These are phyloP conservation scores for Kuraishia piskuri DNA, from an alignment of 805 yeast species.

Conservation along the genomic window DNA sequence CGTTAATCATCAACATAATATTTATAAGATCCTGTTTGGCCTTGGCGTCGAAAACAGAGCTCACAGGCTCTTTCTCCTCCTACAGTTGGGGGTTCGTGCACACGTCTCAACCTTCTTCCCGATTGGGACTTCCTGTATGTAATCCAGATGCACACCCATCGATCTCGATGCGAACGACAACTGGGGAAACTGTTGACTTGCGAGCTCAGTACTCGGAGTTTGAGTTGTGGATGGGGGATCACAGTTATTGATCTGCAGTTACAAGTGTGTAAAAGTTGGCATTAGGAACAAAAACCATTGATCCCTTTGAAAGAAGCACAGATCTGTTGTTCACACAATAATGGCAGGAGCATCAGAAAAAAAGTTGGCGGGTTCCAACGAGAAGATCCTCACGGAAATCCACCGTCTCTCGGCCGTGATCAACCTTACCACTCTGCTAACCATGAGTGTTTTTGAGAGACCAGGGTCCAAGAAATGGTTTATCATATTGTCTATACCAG, in stretches of 20 bases:
- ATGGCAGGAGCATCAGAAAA: slow-evolving; percentile 32
- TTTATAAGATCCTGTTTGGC: no score
- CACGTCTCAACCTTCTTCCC: background rate
- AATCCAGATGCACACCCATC: background rate
- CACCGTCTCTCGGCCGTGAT: slow-evolving; percentile 27
- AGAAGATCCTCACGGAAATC: slow-evolving; percentile 20
- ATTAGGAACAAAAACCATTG: background rate
- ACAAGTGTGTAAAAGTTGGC: no score
- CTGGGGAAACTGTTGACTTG: background rate
- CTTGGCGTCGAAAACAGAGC: no score
- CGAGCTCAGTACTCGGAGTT: background rate
- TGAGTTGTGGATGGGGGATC: background rate
- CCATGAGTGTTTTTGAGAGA: slow-evolving; percentile 30
- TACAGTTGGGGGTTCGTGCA: background rate
- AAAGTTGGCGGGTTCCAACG: slow-evolving; percentile 24
- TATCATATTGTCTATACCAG: slow-evolving; percentile 33
- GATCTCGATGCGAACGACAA: background rate
- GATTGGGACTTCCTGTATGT: background rate
- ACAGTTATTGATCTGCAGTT: no score
- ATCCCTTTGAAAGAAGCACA: background rate
- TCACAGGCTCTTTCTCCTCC: no score
- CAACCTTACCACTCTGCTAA: slow-evolving; percentile 29
- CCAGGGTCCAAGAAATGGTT: slow-evolving; percentile 37
- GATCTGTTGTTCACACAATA: background rate
- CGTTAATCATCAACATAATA: no score